These are phyloP conservation scores for Prunus yedoensis DNA, from an alignment of 331 rosid species.

Conservation along the genomic window DNA sequence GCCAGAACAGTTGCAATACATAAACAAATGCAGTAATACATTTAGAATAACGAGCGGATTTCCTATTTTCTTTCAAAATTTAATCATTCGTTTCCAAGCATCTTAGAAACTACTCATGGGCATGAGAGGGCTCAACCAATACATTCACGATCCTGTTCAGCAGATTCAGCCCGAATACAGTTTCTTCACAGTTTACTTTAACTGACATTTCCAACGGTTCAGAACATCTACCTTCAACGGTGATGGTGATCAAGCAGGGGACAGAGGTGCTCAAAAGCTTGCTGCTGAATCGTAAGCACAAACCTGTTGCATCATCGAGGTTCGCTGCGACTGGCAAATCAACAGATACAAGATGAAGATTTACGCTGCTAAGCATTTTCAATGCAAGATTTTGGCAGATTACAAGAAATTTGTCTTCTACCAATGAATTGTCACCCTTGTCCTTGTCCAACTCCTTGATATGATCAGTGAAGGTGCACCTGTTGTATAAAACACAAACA, in stretches of 20 bases:
- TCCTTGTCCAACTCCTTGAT: conserved; percentile 56
- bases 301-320: conserved; percentile 87
- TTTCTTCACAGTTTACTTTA: conserved; percentile 92
- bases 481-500: conserved; percentile 38
- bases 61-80: conserved; percentile 20
- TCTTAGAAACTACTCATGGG: conserved; percentile 29
- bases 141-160: conserved; percentile 81
- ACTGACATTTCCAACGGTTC: conserved; percentile 64
- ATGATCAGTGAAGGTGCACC: conserved; percentile 83
- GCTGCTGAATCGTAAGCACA: conserved; percentile 81
- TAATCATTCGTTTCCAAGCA: background rate
- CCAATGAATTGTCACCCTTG: conserved; percentile 34
- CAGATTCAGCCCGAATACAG: conserved; percentile 90
- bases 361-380: conserved; percentile 84
- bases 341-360: conserved; percentile 71
- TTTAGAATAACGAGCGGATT: background rate
- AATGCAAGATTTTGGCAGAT: conserved; percentile 72
- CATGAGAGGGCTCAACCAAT: conserved; percentile 52
- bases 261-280: conserved; percentile 74
- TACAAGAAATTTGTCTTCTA: conserved; percentile 70
- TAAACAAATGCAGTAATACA: conserved; percentile 7
- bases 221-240: conserved; percentile 77
- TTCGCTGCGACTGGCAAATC: conserved; percentile 76
- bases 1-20: background rate
- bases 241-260: conserved; percentile 74